These are phyloP conservation scores for Bassia scoparia DNA, from an alignment of 148 eudicot species.

Conservation along the genomic window DNA sequence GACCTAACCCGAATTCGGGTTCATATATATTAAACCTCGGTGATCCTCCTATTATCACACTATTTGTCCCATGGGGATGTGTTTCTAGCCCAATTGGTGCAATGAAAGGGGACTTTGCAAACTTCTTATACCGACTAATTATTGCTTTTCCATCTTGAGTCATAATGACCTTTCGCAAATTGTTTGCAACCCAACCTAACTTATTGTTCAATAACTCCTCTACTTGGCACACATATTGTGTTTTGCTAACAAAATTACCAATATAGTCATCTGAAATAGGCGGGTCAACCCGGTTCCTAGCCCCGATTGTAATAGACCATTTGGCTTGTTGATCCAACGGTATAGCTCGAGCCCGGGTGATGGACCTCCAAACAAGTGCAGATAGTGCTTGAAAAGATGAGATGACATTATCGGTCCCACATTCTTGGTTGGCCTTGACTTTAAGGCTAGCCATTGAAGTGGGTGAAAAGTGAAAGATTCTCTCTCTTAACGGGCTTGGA, in stretches of 20 bases:
- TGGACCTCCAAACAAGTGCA: constrained; percentile 68
- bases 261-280: constrained; percentile 46
- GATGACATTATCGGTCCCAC: constrained; percentile 25
- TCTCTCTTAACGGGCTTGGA: background rate
- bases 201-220: constrained; percentile 44
- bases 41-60: constrained; percentile 61
- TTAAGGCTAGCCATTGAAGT: constrained; percentile 7
- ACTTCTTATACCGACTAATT: background rate
- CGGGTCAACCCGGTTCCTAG: constrained; percentile 54
- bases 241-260: constrained; percentile 48
- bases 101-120: background rate
- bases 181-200: constrained; percentile 49
- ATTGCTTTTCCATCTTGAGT: constrained; percentile 33
- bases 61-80: constrained; percentile 31
- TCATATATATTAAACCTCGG: constrained; percentile 70
- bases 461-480: constrained; percentile 20
- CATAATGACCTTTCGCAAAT: constrained; percentile 33
- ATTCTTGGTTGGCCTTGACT: constrained; percentile 30
- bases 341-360: constrained; percentile 56
- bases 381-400: constrained; percentile 75
- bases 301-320: constrained; percentile 57
- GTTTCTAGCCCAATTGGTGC: no score
- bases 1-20: constrained; percentile 75
- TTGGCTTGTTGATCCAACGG: constrained; percentile 36
- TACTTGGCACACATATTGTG: constrained; percentile 15